Evolutionary conservation across 176 grass and related monocot genomes (phyloP).

Genomic region (Hyparrhenia diplandra): DNA sequence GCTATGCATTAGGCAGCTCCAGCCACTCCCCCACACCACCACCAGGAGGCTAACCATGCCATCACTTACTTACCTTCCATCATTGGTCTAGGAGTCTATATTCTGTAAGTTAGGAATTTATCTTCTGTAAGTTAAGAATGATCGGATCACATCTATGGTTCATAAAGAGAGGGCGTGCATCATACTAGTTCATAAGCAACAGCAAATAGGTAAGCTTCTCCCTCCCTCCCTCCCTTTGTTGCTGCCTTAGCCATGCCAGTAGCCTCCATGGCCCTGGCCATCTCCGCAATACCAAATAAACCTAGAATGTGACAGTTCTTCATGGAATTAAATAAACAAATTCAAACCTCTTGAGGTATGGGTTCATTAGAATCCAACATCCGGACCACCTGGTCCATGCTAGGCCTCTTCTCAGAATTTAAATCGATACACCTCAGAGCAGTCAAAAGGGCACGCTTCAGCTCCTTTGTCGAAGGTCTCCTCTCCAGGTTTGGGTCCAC

Average conservation of each 20-base stretch:
- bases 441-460: slow-evolving; percentile 86
- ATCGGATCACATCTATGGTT: background rate
- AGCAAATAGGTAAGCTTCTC: background rate
- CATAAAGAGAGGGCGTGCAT: background rate
- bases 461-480: slow-evolving; percentile 78
- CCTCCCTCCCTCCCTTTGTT: background rate
- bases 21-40: background rate
- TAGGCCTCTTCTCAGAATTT: slow-evolving; percentile 88
- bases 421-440: slow-evolving; percentile 91
- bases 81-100: background rate
- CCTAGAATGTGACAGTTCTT: background rate
- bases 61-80: background rate
- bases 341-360: slow-evolving; percentile 66
- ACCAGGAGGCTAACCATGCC: background rate
- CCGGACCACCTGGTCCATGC: slow-evolving; percentile 93
- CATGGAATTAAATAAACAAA: background rate
- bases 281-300: background rate
- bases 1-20: background rate
- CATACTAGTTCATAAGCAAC: background rate
- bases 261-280: background rate
- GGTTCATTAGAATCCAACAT: slow-evolving; percentile 83
- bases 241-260: background rate
- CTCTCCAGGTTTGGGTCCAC: slow-evolving; percentile 85
- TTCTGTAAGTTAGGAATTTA: background rate
- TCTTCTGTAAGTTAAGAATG: background rate